Evolutionary conservation across 2,329 filamentous ascomycete species (phyloP).

Genomic region (Diaporthe vexans): DNA sequence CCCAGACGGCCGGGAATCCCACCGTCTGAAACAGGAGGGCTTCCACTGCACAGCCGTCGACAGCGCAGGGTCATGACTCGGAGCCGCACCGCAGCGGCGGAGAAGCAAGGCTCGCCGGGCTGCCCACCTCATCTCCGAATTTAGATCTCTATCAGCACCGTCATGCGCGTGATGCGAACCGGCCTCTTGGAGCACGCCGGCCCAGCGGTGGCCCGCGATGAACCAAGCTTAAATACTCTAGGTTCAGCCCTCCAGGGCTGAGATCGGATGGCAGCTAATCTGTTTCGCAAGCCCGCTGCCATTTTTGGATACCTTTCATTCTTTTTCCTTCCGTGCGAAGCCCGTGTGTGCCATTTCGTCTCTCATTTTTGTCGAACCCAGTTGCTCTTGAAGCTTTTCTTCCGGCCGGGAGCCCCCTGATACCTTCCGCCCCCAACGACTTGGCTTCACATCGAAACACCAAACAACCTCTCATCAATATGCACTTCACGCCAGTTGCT

Average conservation of each 20-base stretch:
- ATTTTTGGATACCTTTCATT: constrained; percentile 22
- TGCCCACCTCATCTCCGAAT: constrained; percentile 31
- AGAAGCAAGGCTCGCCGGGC: constrained; percentile 16
- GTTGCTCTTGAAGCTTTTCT: constrained; percentile 17
- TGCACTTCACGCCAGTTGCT: constrained; percentile 16
- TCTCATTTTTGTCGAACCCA: constrained; percentile 13
- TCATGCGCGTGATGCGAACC: constrained; percentile 22
- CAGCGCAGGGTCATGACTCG: constrained; percentile 25
- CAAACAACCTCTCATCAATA: background rate
- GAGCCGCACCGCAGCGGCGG: constrained; percentile 26
- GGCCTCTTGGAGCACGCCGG: constrained; percentile 16
- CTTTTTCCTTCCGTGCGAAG: background rate
- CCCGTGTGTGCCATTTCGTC: background rate
- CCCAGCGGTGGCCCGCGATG: background rate
- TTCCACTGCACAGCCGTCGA: constrained; percentile 27
- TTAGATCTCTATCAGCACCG: constrained; percentile 3
- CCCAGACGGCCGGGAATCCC: constrained; percentile 28
- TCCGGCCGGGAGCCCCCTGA: constrained; percentile 33
- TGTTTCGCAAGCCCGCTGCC: background rate
- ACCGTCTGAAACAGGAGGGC: constrained; percentile 30
- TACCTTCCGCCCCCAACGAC: background rate
- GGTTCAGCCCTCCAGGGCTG: constrained; percentile 32
- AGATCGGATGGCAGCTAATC: constrained; percentile 7
- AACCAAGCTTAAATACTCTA: constrained; percentile 20
- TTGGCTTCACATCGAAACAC: background rate